phyloP scores from a whole-genome alignment of 192 early-diverging fungal genomes.

The Backusella macrospora region DNA sequence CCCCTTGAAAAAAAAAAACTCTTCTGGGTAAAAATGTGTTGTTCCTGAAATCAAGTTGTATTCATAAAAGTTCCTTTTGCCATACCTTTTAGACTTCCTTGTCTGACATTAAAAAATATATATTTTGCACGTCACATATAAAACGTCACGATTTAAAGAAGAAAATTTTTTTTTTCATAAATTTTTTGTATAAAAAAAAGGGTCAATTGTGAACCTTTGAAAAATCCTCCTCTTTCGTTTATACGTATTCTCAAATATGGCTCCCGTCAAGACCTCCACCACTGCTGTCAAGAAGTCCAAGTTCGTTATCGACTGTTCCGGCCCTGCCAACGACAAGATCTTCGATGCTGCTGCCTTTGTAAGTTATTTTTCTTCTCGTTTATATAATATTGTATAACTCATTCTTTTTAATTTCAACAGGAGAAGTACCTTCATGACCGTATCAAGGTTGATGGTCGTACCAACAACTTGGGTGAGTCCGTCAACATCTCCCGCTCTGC shows the following conservation, averaged over 20 bases:
- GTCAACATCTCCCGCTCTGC: conserved; percentile 80
- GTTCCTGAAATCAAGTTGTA: no score
- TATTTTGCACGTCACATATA: neutral
- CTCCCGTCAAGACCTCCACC: conserved; percentile 30
- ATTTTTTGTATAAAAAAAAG: conserved; percentile 1
- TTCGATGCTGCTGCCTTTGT: conserved; percentile 95
- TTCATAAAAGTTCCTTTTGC: no score
- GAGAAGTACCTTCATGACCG: conserved; percentile 98
- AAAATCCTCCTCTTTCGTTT: conserved; percentile 11
- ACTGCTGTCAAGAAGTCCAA: conserved; percentile 52
- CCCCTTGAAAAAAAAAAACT: no score
- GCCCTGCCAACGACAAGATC: conserved; percentile 92
- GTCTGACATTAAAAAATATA: neutral
- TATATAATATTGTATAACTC: neutral
- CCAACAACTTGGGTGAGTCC: conserved; percentile 88
- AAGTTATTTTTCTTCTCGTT: conserved; percentile 30
- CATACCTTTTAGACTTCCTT: neutral
- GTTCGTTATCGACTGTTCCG: conserved; percentile 93
- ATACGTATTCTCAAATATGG: conserved; percentile 29
- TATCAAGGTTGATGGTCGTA: conserved; percentile 97
- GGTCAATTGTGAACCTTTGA: neutral
- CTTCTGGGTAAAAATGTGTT: no score
- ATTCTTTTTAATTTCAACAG: conserved; percentile 34
- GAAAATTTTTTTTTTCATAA: neutral
- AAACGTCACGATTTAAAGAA: neutral